phyloP scores from a whole-genome alignment of 208 protist genomes.

The Trichomonas tenax region DNA sequence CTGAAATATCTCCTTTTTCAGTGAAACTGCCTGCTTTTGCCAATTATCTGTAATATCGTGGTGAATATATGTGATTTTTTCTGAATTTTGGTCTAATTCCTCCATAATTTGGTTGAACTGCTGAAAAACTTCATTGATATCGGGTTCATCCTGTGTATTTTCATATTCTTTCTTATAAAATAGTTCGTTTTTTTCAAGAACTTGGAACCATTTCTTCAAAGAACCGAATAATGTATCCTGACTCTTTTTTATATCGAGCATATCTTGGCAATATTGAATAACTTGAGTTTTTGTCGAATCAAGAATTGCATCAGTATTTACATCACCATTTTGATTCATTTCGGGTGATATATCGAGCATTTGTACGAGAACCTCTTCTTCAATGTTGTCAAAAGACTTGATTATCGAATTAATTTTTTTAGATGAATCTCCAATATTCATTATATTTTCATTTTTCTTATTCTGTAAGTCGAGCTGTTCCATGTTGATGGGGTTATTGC shows the following conservation, averaged over 20 bases:
- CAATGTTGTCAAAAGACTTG: neutral
- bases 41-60: neutral
- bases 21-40: neutral
- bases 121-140: neutral
- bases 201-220: neutral
- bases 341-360: neutral
- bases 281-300: neutral
- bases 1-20: neutral
- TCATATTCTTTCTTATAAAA: neutral
- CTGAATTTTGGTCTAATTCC: neutral
- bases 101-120: neutral
- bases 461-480: neutral
- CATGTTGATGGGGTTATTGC: neutral
- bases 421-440: neutral
- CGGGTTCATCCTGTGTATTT: neutral
- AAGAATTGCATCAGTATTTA: neutral
- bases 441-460: neutral
- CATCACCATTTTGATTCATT: neutral
- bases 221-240: neutral
- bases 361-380: neutral
- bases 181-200: neutral
- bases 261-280: neutral
- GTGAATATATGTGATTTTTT: neutral
- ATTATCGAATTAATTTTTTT: neutral
- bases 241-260: neutral